A percentile compares a stretch with the other conserved stretches of the same genome.
These are phyloP conservation scores for Fusarium nematophilum DNA, from an alignment of 2,329 filamentous ascomycete genomes.

Conservation along the genomic window DNA sequence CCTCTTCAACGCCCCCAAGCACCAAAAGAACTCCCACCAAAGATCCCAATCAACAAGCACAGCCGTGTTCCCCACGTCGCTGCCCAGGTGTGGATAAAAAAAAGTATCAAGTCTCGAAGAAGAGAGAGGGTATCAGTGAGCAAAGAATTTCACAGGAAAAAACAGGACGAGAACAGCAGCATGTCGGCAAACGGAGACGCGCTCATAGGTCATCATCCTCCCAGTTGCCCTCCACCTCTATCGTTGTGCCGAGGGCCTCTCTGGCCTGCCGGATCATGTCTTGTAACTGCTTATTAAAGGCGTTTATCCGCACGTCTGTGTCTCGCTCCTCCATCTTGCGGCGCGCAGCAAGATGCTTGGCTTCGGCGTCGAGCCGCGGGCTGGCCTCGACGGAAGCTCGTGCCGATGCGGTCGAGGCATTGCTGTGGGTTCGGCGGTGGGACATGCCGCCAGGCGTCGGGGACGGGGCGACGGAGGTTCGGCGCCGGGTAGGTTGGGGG, in stretches of 20 bases:
- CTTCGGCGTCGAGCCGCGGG: conserved; percentile 71
- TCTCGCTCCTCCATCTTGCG: conserved; percentile 79
- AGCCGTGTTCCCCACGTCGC: no score
- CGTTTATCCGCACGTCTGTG: conserved; percentile 80
- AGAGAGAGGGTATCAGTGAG: conserved; percentile 37
- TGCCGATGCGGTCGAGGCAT: conserved; percentile 55
- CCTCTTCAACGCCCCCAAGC: no score
- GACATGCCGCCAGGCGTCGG: conserved; percentile 19
- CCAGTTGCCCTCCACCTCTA: conserved; percentile 67
- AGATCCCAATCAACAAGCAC: no score
- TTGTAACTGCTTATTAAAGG: conserved; percentile 82
- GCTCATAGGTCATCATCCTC: conserved; percentile 53
- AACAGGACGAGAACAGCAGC: background rate
- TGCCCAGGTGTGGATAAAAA: no score
- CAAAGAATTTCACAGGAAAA: no score
- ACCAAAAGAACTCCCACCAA: no score
- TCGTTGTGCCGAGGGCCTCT: conserved; percentile 81
- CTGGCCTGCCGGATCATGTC: conserved; percentile 91
- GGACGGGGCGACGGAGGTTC: conserved; percentile 33
- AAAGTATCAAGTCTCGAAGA: no score
- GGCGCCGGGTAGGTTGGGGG: conserved; percentile 43
- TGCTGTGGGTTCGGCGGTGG: conserved; percentile 60
- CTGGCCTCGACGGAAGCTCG: conserved; percentile 50
- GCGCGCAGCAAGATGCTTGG: conserved; percentile 78
- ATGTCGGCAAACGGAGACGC: conserved; percentile 14